phyloP scores from a whole-genome alignment of 1,284 basidiomycete genomes.

The Trichosporon sp. region DNA sequence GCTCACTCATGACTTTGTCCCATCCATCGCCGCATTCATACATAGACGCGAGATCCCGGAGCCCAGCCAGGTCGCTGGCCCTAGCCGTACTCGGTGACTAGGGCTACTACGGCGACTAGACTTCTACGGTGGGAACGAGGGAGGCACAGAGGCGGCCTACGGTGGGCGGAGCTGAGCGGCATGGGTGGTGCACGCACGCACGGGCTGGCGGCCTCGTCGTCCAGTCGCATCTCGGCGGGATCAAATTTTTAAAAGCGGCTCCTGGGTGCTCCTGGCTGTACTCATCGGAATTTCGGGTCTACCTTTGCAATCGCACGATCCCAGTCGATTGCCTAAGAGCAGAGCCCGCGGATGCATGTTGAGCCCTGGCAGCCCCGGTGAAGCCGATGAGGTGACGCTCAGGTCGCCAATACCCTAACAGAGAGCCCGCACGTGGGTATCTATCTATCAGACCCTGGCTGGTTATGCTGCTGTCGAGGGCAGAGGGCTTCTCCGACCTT shows the following conservation, averaged over 20 bases:
- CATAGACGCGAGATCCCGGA: too few species aligned
- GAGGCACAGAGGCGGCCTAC: too few species aligned
- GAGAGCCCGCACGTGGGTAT: neutral
- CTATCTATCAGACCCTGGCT: neutral
- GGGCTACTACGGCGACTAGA: neutral
- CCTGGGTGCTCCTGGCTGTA: neutral
- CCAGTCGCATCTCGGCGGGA: neutral
- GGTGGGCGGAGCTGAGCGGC: too few species aligned
- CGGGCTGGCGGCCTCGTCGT: neutral
- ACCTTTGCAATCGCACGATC: neutral
- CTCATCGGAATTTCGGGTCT: constrained; percentile 1
- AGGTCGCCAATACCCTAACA: neutral
- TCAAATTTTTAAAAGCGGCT: neutral
- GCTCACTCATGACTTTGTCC: neutral
- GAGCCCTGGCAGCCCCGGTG: neutral
- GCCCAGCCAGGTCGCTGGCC: too few species aligned
- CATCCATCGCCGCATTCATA: neutral
- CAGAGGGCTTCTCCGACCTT: neutral
- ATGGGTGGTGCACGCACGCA: too few species aligned
- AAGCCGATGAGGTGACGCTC: neutral
- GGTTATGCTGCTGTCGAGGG: too few species aligned
- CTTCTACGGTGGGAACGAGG: too few species aligned
- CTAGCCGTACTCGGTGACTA: neutral
- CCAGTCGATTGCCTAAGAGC: neutral
- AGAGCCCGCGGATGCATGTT: neutral